Evolutionary conservation across 2,329 filamentous ascomycete genomes (phyloP), one percentile per base, ranked within the genome.

Genomic region (Drechmeria coniospora): DNA sequence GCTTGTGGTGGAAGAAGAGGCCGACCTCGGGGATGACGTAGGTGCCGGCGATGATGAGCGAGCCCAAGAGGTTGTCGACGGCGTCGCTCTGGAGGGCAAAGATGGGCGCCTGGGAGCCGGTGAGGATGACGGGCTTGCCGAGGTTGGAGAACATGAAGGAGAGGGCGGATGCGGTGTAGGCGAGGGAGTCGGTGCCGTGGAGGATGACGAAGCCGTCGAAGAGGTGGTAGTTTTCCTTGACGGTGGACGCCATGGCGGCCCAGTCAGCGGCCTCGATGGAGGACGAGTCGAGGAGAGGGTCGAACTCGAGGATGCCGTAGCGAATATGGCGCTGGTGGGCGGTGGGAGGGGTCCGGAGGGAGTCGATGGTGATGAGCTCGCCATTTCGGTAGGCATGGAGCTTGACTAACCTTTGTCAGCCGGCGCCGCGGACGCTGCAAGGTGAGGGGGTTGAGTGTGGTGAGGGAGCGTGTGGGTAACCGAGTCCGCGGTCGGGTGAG

Each of bases 1-100:
- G 68, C 39, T 76, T 82, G 57, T 92, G 80, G 53, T 90, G 82
- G 63, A 94, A 94, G 60, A 92, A 93, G 20, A 94, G 65, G 48
- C 82, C 86, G 29, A 94, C 86, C 50, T 93, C 86, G 0, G 86
- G 84, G 32, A 94, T 82, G 57, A 83, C 79, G 47, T 92, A 92
- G 34, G 90, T 90, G 19, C 83, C 83, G 3, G 86, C 86, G 31
- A 93, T 78, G 45, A 93, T 83, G 44, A 93, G 65, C 2, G 82
- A 86, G 13, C 81, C 81, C 5, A 93, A 68, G 9, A 94, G 66
- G 45, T 93, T 94, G 56, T 92, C 84, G 21, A 84, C 79, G 8
- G 84, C 86, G 50, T 94, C 86, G 28, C 79, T 90, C 53, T 93
- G 84, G 15, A 92, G 68, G 34, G 86, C 76, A 42, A 90, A 79